Base-by-base conservation (phyloP, 108 stramenopile species). In the Cyclotella atomus region DNA sequence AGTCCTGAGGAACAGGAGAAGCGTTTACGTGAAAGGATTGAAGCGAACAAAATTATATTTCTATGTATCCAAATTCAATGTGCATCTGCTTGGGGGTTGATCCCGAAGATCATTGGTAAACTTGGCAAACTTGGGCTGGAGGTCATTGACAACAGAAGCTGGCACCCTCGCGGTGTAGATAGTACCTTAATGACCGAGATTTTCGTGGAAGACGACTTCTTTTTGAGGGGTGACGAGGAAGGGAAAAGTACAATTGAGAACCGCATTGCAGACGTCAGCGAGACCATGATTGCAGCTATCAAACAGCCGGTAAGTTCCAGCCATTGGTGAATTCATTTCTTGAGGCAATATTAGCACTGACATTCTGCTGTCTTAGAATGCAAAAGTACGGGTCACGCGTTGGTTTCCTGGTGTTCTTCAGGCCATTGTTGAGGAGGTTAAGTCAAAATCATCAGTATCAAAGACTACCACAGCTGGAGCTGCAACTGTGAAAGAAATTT, bases 341-440 rank as follows among this genome's bases (percentile, higher is more conserved):
- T n/a, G n/a, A n/a, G n/a, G n/a, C n/a, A n/a, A n/a, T n/a, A n/a
- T n/a, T n/a, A n/a, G n/a, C n/a, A n/a, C n/a, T n/a, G n/a, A n/a
- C n/a, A n/a, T n/a, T n/a, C n/a, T n/a, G n/a, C n/a, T 32, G 29
- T 23, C 19, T 32, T 17, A 85, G 59, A 68, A 41, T 50, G 82
- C 90, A 0, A 88, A 77, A 55, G 88, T 91, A 8, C 88, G 87
- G 44, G 90, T 91, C 38, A 85, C 87, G 20, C 82, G 90, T 29
- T 91, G 90, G 90, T 91, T 73, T 60, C 90, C 90, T 41, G 90
- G 90, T 43, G 90, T 91, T 5, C 71, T 91, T 21, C 74, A 91
- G 43, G 84, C 87, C 34, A 87, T 88, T 60, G 73, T 75, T 19
- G 87, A 90, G 73, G 78, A 88, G 81, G 73, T 82, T 10, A 67